These are phyloP conservation scores for Sideroxylon spinosum DNA, from an alignment of 179 eudicot genomes.

Conservation along the genomic window DNA sequence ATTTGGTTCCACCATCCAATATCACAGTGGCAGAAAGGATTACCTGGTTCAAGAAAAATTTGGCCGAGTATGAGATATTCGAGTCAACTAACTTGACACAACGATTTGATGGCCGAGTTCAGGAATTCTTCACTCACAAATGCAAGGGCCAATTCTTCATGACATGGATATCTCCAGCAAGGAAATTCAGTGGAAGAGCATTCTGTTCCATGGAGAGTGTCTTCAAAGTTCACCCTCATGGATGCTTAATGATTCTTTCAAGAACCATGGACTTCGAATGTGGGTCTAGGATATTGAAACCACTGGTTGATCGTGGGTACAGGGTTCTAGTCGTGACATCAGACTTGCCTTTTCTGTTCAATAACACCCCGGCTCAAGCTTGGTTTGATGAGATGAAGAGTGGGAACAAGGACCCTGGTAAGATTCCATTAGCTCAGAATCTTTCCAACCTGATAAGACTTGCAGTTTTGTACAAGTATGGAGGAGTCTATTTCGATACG, in stretches of 20 bases:
- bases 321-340: slow-evolving; percentile 38
- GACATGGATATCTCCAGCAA: slow-evolving; percentile 62
- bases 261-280: slow-evolving; percentile 45
- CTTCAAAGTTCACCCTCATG: slow-evolving; percentile 26
- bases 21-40: slow-evolving; percentile 15
- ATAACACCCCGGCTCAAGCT: slow-evolving; percentile 45
- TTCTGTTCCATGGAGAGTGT: slow-evolving; percentile 47
- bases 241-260: slow-evolving; percentile 58
- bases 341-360: slow-evolving; percentile 38
- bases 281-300: slow-evolving; percentile 40
- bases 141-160: slow-evolving; percentile 50
- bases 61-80: slow-evolving; percentile 21
- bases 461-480: slow-evolving; percentile 62
- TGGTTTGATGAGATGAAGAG: slow-evolving; percentile 56
- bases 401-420: slow-evolving; percentile 54
- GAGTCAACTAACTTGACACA: slow-evolving; percentile 14
- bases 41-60: slow-evolving; percentile 21
- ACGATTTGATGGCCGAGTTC: slow-evolving; percentile 33
- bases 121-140: slow-evolving; percentile 21
- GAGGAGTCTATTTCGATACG: slow-evolving; percentile 66
- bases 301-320: slow-evolving; percentile 35
- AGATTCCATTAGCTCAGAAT: slow-evolving; percentile 61
- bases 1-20: slow-evolving; percentile 15
- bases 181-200: slow-evolving; percentile 42
- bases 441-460: slow-evolving; percentile 62